Base-by-base conservation (phyloP, 1,284 basidiomycete species). In the Ceratobasidium sp. region DNA sequence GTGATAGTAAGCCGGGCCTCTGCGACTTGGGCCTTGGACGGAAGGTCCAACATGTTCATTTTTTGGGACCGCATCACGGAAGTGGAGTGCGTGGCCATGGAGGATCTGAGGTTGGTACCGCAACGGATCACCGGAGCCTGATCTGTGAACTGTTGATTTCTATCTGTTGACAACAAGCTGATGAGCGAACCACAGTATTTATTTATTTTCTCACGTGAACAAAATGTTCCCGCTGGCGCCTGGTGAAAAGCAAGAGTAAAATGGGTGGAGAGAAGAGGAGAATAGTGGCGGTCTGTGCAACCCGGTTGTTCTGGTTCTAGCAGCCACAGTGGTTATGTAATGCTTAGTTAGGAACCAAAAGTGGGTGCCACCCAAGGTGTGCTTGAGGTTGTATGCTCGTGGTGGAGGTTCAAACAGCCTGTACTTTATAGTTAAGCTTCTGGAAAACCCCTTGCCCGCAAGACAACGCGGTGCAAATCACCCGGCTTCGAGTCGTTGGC, bases 91-190 rank as follows among this genome's bases (percentile, higher is more conserved):
- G 56, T 43, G 54, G 68, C 39, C 39, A 49, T 48, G 53, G 24
- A 39, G 29, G 66, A 41, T 59, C 53, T 56, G 66, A 39, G 31
- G 53, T 16, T 29, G 39, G 46, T 53, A 39, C 66, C 66, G 22
- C 66, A 46, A 56, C 66, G 66, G 68, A 71, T 71, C 68, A 71
- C 68, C 43, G 68, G 68, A 71, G 53, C 56, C 56, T 62, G 59
- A 62, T 62, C 54, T 69, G 27, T n/a, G 8, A 22, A 69, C 27
- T 71, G 51, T 71, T 56, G 59, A 62, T 41, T 41, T 62, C 39
- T 62, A 62, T 62, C 34, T 58, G 54, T 1, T 37, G 54, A 58
- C 31, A 58, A 37, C 13, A 6, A 37, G 34, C 6, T 3, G 31
- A 58, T 37, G 3, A 58, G 54, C 19, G 16, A 29, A n/a, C 13